Base-by-base conservation (phyloP, 2,329 filamentous ascomycete species). In the Aspergillus quadrilineatus region DNA sequence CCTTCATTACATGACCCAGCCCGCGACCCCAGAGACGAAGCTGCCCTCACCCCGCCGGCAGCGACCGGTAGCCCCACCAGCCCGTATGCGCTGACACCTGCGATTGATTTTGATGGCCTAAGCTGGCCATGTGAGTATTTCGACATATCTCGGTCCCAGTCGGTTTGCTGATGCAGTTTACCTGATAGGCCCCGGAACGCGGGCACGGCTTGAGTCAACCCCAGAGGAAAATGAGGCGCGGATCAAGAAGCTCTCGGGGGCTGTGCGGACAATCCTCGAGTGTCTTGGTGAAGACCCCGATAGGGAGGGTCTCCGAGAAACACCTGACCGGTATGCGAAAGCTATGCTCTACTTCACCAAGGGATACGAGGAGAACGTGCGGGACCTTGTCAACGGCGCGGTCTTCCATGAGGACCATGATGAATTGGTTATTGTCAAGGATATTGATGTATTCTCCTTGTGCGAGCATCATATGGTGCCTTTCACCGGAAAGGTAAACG, bases 391-490 rank as follows among this genome's bases (percentile, higher is more conserved):
- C 60, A 97, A 97, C 73, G 85, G 88, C 55, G 94, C 94, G 15
- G 89, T 97, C 53, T 99, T 99, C 76, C 89, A 96, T 68, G 94
- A 97, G 73, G 91, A 93, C 60, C 93, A 97, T 70, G 94, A 96
- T 69, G 94, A 99, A 76, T 84, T 99, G 78, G 92, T 99, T 30
- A 96, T 97, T 67, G 91, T 99, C 57, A 96, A 96, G 77, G 92
- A 97, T 69, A 97, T 99, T 68, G 92, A 97, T 71, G 85, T 97
- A 10, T 96, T 92, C 75, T 93, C 89, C 62, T 80, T 97, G 43
- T 99, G 94, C 79, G 94, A 99, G 78, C 94, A 99, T 73, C 94
- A 99, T 71, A 83, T 99, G 71, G 93, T 99, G 6, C 94, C 94
- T 0, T 99, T 99, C 69, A 93, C 85, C 3, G 94, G 94, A 67